Evolutionary conservation across 2,329 filamentous ascomycete genomes (phyloP).

Genomic region (Mycosphaerella sp.): DNA sequence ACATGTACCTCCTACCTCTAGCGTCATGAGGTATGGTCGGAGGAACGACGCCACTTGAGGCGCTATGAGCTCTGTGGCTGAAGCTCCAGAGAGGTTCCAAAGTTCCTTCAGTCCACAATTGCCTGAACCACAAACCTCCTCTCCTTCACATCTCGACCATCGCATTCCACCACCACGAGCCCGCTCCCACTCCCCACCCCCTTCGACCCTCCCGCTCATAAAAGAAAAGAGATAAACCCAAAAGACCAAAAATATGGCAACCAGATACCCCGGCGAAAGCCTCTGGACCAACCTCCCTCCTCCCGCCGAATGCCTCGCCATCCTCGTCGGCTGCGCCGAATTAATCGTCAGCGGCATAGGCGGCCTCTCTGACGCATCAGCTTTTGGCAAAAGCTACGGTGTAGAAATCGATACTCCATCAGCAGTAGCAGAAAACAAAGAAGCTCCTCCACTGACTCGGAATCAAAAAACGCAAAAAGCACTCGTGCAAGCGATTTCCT

Average conservation of each 20-base stretch:
- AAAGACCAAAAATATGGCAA: slow-evolving; percentile 10
- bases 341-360: slow-evolving; percentile 32
- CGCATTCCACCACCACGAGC: too few relatives aligned
- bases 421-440: background rate
- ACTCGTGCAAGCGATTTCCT: slow-evolving; percentile 27
- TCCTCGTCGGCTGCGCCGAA: slow-evolving; percentile 32
- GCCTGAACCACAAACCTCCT: too few relatives aligned
- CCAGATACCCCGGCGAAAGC: slow-evolving; percentile 11
- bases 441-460: slow-evolving; percentile 6
- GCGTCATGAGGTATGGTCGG: too few relatives aligned
- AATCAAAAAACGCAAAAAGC: slow-evolving; percentile 26
- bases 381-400: slow-evolving; percentile 33
- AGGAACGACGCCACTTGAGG: too few relatives aligned
- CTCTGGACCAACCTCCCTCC: slow-evolving; percentile 29
- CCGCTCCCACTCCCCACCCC: background rate
- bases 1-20: too few relatives aligned
- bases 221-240: background rate
- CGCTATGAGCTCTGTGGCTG: too few relatives aligned
- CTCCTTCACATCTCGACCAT: too few relatives aligned
- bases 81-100: too few relatives aligned
- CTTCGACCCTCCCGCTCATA: background rate
- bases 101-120: too few relatives aligned
- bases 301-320: slow-evolving; percentile 33
- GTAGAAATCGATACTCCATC: slow-evolving; percentile 23
- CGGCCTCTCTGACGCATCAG: slow-evolving; percentile 31